Conservation (phyloP, 2,329 filamentous ascomycete species). For the Xylariales sp. region DNA sequence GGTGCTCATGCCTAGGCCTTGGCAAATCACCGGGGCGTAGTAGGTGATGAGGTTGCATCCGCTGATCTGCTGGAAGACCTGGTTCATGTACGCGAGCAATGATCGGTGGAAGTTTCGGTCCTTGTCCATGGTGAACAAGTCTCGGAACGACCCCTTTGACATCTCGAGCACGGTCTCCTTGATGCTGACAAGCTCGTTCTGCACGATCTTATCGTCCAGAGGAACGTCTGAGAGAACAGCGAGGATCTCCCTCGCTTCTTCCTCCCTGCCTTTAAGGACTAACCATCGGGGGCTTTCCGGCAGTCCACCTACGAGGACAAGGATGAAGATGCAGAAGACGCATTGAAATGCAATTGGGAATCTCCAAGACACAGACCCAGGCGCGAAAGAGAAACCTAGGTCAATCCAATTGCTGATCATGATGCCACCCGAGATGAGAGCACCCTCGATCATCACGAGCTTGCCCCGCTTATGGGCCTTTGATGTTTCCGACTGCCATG, state of each 20-base stretch:
- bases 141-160: constrained; percentile 45
- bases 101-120: constrained; percentile 50
- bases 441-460: constrained; percentile 56
- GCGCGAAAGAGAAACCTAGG: constrained; percentile 50
- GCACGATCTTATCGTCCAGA: constrained; percentile 47
- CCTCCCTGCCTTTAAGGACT: constrained; percentile 35
- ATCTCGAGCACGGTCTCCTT: constrained; percentile 63
- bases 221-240: constrained; percentile 34
- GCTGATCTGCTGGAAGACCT: constrained; percentile 49
- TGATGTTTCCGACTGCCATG: constrained; percentile 58
- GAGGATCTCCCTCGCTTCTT: constrained; percentile 39
- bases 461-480: constrained; percentile 54
- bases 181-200: constrained; percentile 45
- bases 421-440: constrained; percentile 52
- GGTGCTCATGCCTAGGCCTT: constrained; percentile 44
- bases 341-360: constrained; percentile 58
- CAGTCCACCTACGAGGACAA: constrained; percentile 36
- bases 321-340: constrained; percentile 53
- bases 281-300: constrained; percentile 48
- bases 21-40: constrained; percentile 46
- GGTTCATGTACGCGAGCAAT: constrained; percentile 50
- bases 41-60: constrained; percentile 39
- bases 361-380: constrained; percentile 48
- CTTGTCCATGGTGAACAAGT: constrained; percentile 55
- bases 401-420: constrained; percentile 58